Evolutionary conservation across 2,329 filamentous ascomycete genomes (phyloP), one percentile per base, ranked within the genome.

Genomic region (Fulvia fulva): DNA sequence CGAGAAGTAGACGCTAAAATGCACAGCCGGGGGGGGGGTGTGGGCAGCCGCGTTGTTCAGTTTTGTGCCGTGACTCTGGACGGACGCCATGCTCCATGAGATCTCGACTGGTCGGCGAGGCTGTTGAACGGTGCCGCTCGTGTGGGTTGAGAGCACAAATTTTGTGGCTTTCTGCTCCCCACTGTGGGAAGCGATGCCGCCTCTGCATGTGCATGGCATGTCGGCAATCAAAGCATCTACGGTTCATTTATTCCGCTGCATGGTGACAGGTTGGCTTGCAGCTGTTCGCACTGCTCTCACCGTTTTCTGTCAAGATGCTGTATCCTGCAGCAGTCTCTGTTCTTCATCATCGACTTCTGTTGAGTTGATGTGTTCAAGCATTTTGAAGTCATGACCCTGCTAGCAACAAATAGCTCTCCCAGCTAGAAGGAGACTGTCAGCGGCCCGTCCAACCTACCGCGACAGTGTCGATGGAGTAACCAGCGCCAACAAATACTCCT

Each of bases 381-480:
- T 49, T 26, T 45, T 32, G 43, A 32, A 28, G 26, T 50, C 26
- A 32, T 50, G 23, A n/a, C 50, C 57, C 51, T 52, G 49, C 43
- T 53, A 56, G 53, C 37, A 37, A 53, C 45, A 51, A 51, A 28
- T 64, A 62, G 60, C 60, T 54, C 57, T 62, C 57, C 62, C 62
- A 57, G 51, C 56, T 57, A 60, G 43, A 55, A 55, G 58, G 60
- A 60, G 61, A 54, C 57, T 63, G 58, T 51, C 52, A 46, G 56
- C 57, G 61, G 64, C 50, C 59, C 62, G 57, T 51, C 41, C 53
- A 64, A 64, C 62, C 62, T 64, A 60, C 55, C 45, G 37, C 53
- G 37, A 51, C 60, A 58, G 52, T 56, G 51, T 50, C 59, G 59
- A 61, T 47, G 56, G 34, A 45, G 30, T 28, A 37, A 51, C 41